Evolutionary conservation across 2,329 filamentous ascomycete species (phyloP), one percentile per base, ranked within the genome.

Genomic region (Rhytidhysteron rufulum): DNA sequence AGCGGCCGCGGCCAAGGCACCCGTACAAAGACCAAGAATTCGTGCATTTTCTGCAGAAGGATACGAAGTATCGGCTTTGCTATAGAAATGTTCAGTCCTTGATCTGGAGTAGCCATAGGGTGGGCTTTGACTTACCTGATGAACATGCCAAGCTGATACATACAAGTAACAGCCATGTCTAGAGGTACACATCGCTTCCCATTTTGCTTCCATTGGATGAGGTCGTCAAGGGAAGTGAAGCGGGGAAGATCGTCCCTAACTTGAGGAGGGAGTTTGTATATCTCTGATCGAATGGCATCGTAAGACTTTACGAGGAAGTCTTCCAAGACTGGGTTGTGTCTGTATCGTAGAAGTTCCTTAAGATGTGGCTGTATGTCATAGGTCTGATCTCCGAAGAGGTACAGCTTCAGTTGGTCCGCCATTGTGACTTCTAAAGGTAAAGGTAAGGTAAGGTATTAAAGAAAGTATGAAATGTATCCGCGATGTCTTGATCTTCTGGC

Each of bases 11-110:
- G 32, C 5, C 18, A 34, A 19, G 8, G 19, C 9, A 9, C 32
- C 32, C 5, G 18, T 34, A 15, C 32, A 19, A 18, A 34, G 18
- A 15, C 32, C 32, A 19, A 18, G n/a, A 17, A 34, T 8, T 8
- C 21, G 21, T 27, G 24, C 13, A 13, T 27, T 13, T 27, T 7
- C 8, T 27, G 24, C 8, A 7, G 24, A 27, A 13, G 24, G 24
- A 27, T 27, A 27, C 13, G 7, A 13, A 67, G 45, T 68, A 62
- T 37, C 68, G 71, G 42, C n/a, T 8, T 8, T 29, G n/a, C 9
- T n/a, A 9, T 9, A n/a, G 25, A n/a, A 33, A 33, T 18, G 4
- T 6, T 11, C 11, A 16, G 7, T 33, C 24, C 24, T 27, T 27
- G 13, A 27, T 13, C 10, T 24, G 59, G 39, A 55, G 57, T 31